Evolutionary conservation across 352 stramenopile genomes (phyloP), one percentile per base, ranked within the genome.

Genomic region (Lagenidium sp.): DNA sequence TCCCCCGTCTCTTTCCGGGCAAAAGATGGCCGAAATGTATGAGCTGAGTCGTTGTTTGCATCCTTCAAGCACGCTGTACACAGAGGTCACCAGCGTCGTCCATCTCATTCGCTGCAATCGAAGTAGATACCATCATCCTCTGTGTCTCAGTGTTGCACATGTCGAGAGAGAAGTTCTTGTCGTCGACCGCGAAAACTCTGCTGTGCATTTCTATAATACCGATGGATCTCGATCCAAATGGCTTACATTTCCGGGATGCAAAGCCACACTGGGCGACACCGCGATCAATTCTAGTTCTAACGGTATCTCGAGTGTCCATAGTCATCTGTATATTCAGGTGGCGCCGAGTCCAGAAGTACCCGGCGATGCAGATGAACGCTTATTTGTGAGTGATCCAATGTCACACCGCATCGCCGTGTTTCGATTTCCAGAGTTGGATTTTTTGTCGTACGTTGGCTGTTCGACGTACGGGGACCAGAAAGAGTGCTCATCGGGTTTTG

Each of bases 401-500:
- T 65, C 69, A 8, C 72, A 86, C 15, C 68, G 76, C 16, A 38
- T 89, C 7, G 67, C 50, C 11, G 68, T 77, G 3, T 28, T 61
- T n/a, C n/a, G 11, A 11, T 50, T 39, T n/a, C 41, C 47, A 16
- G 41, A 25, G 3, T 47, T 80, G 12, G 55, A 72, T 15, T 58
- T 79, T 31, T 22, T 66, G 5, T 63, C 52, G 13, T 80, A 63
- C 30, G 63, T 89, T 12, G 76, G 76, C 0, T 65, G 70, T 1
- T 53, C 66, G 13, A 80, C 68, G 1, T 84, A 89, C 34, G 76
- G 76, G 1, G 54, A 70, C 39, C 48, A 77, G n/a, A 35, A 43
- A 15, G 4, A 63, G 23, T 73, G 70, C 31, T 68, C 76, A 4
- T 61, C 62, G 15, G 76, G 76, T 0, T 85, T 60, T 38, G 24